Percentiles rank a stretch among this genome's conserved stretches.
Conservation (phyloP, 805 yeast species). For the Starmerella ratchasimensis region DNA sequence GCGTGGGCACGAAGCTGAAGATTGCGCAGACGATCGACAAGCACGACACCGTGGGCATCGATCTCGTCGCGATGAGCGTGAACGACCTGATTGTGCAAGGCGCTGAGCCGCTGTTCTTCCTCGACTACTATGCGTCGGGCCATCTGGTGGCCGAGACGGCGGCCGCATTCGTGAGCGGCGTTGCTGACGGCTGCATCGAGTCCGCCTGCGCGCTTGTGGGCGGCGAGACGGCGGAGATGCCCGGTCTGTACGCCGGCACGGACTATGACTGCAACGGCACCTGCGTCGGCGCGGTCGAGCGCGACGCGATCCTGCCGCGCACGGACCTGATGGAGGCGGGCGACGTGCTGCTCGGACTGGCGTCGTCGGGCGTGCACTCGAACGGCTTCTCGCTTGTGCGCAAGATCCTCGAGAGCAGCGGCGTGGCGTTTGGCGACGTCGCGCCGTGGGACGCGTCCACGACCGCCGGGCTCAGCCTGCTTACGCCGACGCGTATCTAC, state of each 20-base stretch:
- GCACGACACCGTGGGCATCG: constrained; percentile 97
- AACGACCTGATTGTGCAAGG: constrained; percentile 97
- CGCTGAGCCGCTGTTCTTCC: constrained; percentile 90
- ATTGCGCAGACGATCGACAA: constrained; percentile 81
- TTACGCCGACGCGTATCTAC: constrained; percentile 86
- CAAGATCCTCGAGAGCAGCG: constrained; percentile 69
- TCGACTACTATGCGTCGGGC: constrained; percentile 95
- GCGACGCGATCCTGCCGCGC: constrained; percentile 60
- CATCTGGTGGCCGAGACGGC: constrained; percentile 74
- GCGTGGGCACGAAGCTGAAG: constrained; percentile 94
- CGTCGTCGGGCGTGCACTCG: constrained; percentile 88
- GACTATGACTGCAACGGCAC: constrained; percentile 99
- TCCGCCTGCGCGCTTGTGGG: constrained; percentile 98
- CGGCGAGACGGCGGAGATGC: constrained; percentile 99
- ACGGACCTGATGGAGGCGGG: constrained; percentile 56
- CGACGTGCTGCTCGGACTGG: constrained; percentile 71
- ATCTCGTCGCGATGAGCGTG: constrained; percentile 97
- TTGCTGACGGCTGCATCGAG: constrained; percentile 86
- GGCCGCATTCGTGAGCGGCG: constrained; percentile 82
- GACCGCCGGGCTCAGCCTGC: constrained; percentile 72
- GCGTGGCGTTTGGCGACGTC: constrained; percentile 50
- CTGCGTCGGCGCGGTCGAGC: constrained; percentile 90
- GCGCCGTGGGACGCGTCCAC: constrained; percentile 74
- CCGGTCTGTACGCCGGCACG: constrained; percentile 90
- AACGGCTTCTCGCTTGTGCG: constrained; percentile 93